Conservation (phyloP, 2,329 filamentous ascomycete genomes). For the Aaosphaeria pasadenensis region DNA sequence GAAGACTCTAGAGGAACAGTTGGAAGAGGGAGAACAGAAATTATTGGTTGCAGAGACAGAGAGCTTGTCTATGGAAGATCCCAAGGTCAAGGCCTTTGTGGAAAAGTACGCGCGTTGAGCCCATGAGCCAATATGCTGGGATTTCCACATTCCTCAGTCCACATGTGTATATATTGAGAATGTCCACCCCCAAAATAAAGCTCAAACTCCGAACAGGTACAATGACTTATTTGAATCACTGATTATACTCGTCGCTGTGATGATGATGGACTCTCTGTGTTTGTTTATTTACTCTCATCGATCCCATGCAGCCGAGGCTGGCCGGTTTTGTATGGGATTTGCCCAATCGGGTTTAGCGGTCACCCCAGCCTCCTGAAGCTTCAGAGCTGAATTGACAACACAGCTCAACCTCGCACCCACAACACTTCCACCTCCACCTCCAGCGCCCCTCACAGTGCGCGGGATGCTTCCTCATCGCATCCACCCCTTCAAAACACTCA, state of each 20-base stretch:
- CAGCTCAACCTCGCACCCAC: slow-evolving; percentile 3
- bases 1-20: slow-evolving; percentile 33
- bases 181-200: too few relatives aligned
- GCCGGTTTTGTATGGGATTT: too few relatives aligned
- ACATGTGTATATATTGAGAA: too few relatives aligned
- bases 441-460: slow-evolving; percentile 21
- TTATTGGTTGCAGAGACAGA: slow-evolving; percentile 35
- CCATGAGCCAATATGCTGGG: not conserved
- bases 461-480: slow-evolving; percentile 31
- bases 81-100: slow-evolving; percentile 30
- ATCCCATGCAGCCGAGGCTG: too few relatives aligned
- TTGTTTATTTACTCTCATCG: too few relatives aligned
- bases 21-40: slow-evolving; percentile 36
- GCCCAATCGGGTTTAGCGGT: too few relatives aligned
- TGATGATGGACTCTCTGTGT: too few relatives aligned
- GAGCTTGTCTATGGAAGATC: slow-evolving; percentile 27
- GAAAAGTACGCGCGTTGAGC: slow-evolving; percentile 22
- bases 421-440: slow-evolving; percentile 13
- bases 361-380: slow-evolving; percentile 15
- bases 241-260: too few relatives aligned
- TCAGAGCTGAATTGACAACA: slow-evolving; percentile 21
- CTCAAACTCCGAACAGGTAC: too few relatives aligned
- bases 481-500: slow-evolving; percentile 23
- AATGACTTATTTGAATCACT: too few relatives aligned
- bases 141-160: too few relatives aligned